Evolutionary conservation across 805 yeast genomes (phyloP).

Genomic region (Scheffersomyces ergatensis): DNA sequence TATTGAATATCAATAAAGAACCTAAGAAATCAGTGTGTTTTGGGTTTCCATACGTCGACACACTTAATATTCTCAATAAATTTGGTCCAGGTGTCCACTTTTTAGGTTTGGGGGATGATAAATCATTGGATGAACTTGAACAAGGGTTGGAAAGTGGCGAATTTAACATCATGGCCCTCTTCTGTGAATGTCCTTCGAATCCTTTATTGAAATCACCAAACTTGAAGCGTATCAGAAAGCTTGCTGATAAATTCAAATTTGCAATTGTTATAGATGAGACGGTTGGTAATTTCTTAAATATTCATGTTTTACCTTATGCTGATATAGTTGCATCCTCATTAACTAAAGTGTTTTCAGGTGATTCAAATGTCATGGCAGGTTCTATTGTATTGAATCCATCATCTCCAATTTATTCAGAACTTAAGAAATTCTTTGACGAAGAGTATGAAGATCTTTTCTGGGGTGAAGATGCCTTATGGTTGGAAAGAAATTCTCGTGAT

Average conservation of each 20-base stretch:
- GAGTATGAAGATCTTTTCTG: constrained; percentile 74
- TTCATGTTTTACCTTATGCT: constrained; percentile 76
- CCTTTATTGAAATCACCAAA: constrained; percentile 89
- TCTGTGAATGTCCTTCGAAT: constrained; percentile 93
- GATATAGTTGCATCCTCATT: constrained; percentile 85
- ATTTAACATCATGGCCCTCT: constrained; percentile 63
- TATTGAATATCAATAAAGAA: constrained; percentile 27
- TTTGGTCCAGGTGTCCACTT: constrained; percentile 92
- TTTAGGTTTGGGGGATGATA: constrained; percentile 79
- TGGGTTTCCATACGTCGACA: constrained; percentile 96
- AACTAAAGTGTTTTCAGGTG: constrained; percentile 92
- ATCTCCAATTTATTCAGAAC: constrained; percentile 45
- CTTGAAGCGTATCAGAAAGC: constrained; percentile 55
- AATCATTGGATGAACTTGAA: constrained; percentile 65
- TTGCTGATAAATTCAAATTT: constrained; percentile 71
- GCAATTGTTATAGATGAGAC: constrained; percentile 91
- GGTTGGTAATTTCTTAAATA: constrained; percentile 84
- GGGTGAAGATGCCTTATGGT: constrained; percentile 90
- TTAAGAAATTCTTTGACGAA: constrained; percentile 50
- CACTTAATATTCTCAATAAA: constrained; percentile 77
- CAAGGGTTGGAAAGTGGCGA: constrained; percentile 54
- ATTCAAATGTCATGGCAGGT: constrained; percentile 95
- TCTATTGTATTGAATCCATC: constrained; percentile 74
- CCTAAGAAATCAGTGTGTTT: constrained; percentile 77
- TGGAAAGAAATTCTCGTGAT: constrained; percentile 93